Evolutionary conservation across 192 early-diverging fungal species (phyloP).

Genomic region (Coemansia erecta): DNA sequence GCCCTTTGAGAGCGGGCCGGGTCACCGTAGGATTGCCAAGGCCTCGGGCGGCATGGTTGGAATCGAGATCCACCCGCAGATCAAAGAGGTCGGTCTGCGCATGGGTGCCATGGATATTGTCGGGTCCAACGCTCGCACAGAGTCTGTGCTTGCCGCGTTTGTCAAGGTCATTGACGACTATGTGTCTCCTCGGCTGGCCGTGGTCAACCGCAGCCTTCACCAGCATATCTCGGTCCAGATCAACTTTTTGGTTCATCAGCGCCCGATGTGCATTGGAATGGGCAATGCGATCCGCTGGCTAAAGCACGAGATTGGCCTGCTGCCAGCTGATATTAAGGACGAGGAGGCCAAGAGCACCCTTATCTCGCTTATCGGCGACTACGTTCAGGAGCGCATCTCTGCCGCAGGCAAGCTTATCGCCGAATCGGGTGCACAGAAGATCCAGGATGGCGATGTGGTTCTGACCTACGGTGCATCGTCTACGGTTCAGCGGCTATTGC

Average conservation of each 20-base stretch:
- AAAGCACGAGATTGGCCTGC: slow-evolving; percentile 79
- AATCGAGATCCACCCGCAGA: slow-evolving; percentile 74
- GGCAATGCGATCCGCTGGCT: slow-evolving; percentile 86
- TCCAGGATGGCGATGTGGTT: slow-evolving; percentile 89
- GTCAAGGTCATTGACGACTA: slow-evolving; percentile 90
- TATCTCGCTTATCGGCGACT: slow-evolving; percentile 75
- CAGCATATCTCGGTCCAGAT: slow-evolving; percentile 86
- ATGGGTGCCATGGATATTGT: slow-evolving; percentile 82
- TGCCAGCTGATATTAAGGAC: slow-evolving; percentile 79
- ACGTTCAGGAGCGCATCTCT: slow-evolving; percentile 88
- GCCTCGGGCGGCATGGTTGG: slow-evolving; percentile 17
- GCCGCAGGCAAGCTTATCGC: slow-evolving; percentile 79
- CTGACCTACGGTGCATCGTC: slow-evolving; percentile 93
- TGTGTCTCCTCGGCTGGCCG: slow-evolving; percentile 74
- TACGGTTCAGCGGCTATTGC: slow-evolving; percentile 72
- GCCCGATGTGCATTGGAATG: slow-evolving; percentile 92
- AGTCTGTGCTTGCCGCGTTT: slow-evolving; percentile 87
- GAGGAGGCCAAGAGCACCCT: slow-evolving; percentile 74
- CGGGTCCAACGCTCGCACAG: slow-evolving; percentile 87
- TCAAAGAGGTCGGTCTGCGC: slow-evolving; percentile 82
- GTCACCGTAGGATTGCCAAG: slow-evolving; percentile 39
- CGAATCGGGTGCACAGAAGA: slow-evolving; percentile 78
- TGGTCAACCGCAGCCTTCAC: slow-evolving; percentile 77
- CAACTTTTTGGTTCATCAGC: slow-evolving; percentile 77
- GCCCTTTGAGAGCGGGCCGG: slow-evolving; percentile 37